Percentiles rank a stretch among this genome's conserved stretches.
Evolutionary conservation across 2,329 filamentous ascomycete species (phyloP).

Genomic region (Aspergillus chevalieri): DNA sequence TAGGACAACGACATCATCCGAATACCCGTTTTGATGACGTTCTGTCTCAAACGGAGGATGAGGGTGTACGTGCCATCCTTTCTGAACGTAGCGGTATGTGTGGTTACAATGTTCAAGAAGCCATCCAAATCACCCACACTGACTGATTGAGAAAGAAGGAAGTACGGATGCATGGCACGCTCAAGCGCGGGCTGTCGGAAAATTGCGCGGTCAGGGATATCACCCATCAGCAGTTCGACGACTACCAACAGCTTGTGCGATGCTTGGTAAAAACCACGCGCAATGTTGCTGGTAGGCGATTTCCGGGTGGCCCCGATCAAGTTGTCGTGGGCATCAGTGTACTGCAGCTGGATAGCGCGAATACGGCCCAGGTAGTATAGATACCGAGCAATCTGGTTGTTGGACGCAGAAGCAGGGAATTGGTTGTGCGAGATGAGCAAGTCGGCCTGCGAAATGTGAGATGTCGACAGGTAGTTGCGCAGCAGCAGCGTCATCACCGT

Average conservation of each 20-base stretch:
- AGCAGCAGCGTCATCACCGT: conserved; percentile 91
- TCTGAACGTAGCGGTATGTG: conserved; percentile 77
- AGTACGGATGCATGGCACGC: conserved; percentile 82
- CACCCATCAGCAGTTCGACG: conserved; percentile 95
- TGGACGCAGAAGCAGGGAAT: conserved; percentile 88
- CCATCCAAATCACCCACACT: conserved; percentile 93
- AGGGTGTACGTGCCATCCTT: conserved; percentile 92
- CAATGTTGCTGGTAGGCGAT: conserved; percentile 81
- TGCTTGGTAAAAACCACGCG: conserved; percentile 90
- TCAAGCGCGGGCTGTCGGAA: conserved; percentile 89
- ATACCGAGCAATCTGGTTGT: conserved; percentile 96
- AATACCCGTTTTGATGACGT: conserved; percentile 98
- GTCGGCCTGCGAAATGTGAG: conserved; percentile 94
- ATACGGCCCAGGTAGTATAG: conserved; percentile 96
- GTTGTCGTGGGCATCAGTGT: conserved; percentile 94
- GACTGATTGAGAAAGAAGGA: conserved; percentile 88
- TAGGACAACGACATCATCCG: conserved; percentile 99
- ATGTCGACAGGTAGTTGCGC: conserved; percentile 91
- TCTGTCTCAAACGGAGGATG: conserved; percentile 89
- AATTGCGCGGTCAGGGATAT: conserved; percentile 89
- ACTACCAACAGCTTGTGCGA: conserved; percentile 95
- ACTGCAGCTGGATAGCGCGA: conserved; percentile 89
- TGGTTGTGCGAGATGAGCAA: conserved; percentile 91
- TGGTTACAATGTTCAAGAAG: conserved; percentile 79
- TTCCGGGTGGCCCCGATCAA: conserved; percentile 90